Evolutionary conservation across 2,329 filamentous ascomycete species (phyloP), one percentile per base, ranked within the genome.

Genomic region (Fusarium euwallaceae): DNA sequence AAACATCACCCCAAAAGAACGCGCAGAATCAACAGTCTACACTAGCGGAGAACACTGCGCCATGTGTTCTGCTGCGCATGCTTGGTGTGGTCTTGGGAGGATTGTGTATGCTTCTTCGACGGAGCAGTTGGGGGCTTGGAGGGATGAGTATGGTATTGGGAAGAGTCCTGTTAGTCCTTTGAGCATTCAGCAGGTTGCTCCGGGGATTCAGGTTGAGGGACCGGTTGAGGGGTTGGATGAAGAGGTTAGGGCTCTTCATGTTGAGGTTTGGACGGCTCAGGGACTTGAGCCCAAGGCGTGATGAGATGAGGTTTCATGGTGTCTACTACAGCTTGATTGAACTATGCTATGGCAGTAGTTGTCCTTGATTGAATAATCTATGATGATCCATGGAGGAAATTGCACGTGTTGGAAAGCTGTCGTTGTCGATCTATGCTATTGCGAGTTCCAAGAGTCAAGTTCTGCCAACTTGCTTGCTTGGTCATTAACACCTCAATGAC

Each of bases 11-110:
- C 81, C 83, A 9, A 79, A 78, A 9, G 77, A 86, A 63, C 84
- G 87, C 20, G 84, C 87, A 24, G 67, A 62, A 6, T 75, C 80
- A 0, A 81, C 79, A 3, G 78, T 84, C 3, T 84, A 84, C 61
- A 84, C 82, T 4, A 82, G 82, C 1, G 82, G 82, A 2, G 82
- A 84, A 70, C 82, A 83, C 66, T 84, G 82, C 70, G 70, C 81
- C 55, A 84, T 84, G 82, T 84, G 82, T 48, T 76, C 82, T 5
- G 78, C 81, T 2, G 81, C 81, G 1, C 82, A 84, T 41, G 82
- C 79, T 1, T 82, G 79, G 67, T 79, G 77, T 5, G 82, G 82
- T 0, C 71, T 84, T 17, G 82, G 82, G 1, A 78, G 78, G 36
- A 83, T 84, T 27, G 79, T 83, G 12, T 84, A 81, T 61, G 76